Percentiles rank a stretch among this genome's conserved stretches.
Conservation (phyloP, 345 rosid genomes). For the Durio zibethinus region DNA sequence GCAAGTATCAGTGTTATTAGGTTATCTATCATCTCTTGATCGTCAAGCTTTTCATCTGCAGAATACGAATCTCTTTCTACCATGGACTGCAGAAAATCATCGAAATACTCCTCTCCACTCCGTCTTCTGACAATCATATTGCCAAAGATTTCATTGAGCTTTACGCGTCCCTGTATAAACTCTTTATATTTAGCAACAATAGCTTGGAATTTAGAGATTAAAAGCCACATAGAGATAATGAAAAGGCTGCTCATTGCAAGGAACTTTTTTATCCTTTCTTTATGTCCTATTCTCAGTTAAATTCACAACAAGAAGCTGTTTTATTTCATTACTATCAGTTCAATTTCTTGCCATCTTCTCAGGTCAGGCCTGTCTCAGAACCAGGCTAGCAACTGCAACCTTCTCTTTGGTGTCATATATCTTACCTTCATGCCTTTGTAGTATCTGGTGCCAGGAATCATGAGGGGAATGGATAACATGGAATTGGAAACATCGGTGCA, state of each 20-base stretch:
- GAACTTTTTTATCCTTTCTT: too few species aligned
- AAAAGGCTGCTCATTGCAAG: not conserved
- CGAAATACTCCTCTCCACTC: conserved; percentile 28
- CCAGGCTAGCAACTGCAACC: not conserved
- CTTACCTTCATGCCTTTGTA: conserved; percentile 55
- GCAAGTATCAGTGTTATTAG: conserved; percentile 51
- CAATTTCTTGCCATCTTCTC: not conserved
- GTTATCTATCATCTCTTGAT: conserved; percentile 53
- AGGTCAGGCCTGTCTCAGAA: not conserved
- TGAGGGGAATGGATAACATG: conserved; percentile 52
- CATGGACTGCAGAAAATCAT: conserved; percentile 52
- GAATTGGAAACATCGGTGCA: conserved; percentile 39
- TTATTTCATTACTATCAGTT: not conserved
- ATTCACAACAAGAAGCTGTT: not conserved
- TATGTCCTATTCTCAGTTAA: not conserved
- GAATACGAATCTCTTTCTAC: conserved; percentile 40
- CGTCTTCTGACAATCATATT: conserved; percentile 35
- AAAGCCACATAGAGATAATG: not conserved
- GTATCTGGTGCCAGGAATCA: conserved; percentile 57
- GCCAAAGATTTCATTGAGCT: conserved; percentile 38
- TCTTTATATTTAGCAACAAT: not conserved
- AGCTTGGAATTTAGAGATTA: not conserved
- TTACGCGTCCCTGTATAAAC: conserved; percentile 40
- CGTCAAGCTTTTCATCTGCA: conserved; percentile 41
- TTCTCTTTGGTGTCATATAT: not conserved